Base-by-base conservation (phyloP, 768 basidiomycete genomes). In the Boletus rex-veris region DNA sequence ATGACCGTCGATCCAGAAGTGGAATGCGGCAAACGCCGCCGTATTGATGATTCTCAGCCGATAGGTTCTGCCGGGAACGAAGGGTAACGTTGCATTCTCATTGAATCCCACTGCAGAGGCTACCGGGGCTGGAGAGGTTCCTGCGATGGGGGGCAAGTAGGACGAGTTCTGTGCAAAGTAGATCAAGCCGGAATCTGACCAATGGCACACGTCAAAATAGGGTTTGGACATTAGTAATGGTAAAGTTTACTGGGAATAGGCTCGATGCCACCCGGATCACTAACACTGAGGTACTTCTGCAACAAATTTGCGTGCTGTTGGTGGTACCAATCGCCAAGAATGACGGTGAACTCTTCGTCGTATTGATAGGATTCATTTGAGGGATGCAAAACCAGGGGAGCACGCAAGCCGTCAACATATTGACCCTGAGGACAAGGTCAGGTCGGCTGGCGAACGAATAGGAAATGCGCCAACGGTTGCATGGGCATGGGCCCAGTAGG, bases 311-410 rank as follows among this genome's bases (percentile, higher is more conserved):
- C 45, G 56, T 92, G 89, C 66, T 91, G 77, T 8, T 84, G 67
- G 65, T 97, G 92, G 65, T 98, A 97, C 95, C 95, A 98, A 69
- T 98, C 95, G 68, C 84, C 81, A 1, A 98, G 74, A 53, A 94
- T 66, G 58, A 98, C 75, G 18, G 90, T 95, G 73, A 83, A 94
- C 60, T 98, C 96, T 26, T 87, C 90, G 69, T 98, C 94, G 69
- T 97, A 98, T 10, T 59, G 71, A 68, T 92, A 80, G 80, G 73
- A 77, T 70, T 88, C 86, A 48, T 74, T 75, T 1, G 76, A 71
- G 5, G 86, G 84, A 63, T 89, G 88, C 48, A 98, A 80, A 48
- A 95, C 65, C 42, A 97, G 68, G 1, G 95, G 92, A 0, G 92
- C 78, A 18, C 94, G 86, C 2, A 98, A 79, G 19, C 96, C 95